Conservation (phyloP, 805 yeast genomes). For the Metschnikowia colocasiae region DNA sequence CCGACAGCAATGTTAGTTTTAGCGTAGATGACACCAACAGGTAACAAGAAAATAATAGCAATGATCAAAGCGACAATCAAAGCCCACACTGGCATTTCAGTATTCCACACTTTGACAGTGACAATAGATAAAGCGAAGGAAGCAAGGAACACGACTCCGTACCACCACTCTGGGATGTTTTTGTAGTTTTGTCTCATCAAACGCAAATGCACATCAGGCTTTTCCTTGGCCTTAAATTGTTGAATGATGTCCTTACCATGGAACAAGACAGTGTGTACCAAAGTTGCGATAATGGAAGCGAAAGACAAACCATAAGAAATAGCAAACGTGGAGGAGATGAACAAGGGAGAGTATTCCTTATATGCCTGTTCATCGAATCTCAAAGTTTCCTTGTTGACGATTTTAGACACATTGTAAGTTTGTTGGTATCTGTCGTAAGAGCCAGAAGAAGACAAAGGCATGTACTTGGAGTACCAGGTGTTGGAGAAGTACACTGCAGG, state of each 20-base stretch:
- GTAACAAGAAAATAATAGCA: constrained; percentile 38
- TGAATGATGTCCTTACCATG: constrained; percentile 50
- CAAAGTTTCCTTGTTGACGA: constrained; percentile 40
- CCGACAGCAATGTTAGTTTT: constrained; percentile 38
- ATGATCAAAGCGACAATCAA: constrained; percentile 37
- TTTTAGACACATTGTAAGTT: constrained; percentile 46
- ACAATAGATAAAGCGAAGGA: constrained; percentile 37
- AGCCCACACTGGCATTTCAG: constrained; percentile 43
- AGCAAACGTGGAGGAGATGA: constrained; percentile 54
- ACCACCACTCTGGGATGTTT: constrained; percentile 47
- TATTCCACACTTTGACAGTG: constrained; percentile 37
- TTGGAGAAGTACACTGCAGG: constrained; percentile 56
- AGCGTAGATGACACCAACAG: constrained; percentile 37
- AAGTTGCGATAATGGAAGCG: constrained; percentile 61
- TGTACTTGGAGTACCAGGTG: constrained; percentile 54
- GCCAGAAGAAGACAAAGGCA: constrained; percentile 53
- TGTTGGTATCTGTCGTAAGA: constrained; percentile 51
- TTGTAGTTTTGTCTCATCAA: constrained; percentile 46
- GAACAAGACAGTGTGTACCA: constrained; percentile 55
- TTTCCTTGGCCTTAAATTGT: constrained; percentile 27
- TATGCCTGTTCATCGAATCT: constrained; percentile 47
- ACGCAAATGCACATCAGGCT: constrained; percentile 47
- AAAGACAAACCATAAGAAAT: constrained; percentile 55
- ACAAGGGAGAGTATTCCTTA: constrained; percentile 59
- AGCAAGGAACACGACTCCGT: constrained; percentile 25